phyloP scores from a whole-genome alignment of 2,329 filamentous ascomycete species.

The Pseudonectria buxi region DNA sequence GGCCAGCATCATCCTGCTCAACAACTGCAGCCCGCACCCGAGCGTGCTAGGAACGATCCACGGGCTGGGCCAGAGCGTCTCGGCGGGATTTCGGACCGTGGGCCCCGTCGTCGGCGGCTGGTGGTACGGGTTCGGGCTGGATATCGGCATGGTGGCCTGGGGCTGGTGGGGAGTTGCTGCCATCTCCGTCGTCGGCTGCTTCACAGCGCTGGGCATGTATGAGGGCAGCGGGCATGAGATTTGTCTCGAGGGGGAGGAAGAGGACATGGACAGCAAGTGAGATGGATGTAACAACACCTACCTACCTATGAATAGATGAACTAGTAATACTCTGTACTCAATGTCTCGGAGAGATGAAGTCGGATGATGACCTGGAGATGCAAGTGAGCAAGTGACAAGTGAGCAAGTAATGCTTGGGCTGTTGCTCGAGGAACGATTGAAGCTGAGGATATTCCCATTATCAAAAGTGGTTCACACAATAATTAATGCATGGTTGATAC shows the following conservation, averaged over 20 bases:
- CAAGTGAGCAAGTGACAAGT: too few relatives aligned
- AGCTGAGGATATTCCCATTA: too few relatives aligned
- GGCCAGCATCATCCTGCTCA: constrained; percentile 52
- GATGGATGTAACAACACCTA: neutral
- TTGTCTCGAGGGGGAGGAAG: constrained; percentile 41
- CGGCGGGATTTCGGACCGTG: constrained; percentile 42
- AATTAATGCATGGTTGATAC: too few relatives aligned
- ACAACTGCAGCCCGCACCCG: constrained; percentile 54
- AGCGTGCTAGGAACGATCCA: constrained; percentile 53
- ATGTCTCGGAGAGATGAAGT: too few relatives aligned
- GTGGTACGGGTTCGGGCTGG: constrained; percentile 40
- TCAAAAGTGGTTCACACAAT: too few relatives aligned
- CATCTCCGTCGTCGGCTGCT: constrained; percentile 50
- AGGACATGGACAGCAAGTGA: constrained; percentile 14
- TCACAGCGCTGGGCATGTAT: constrained; percentile 53
- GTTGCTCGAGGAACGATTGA: too few relatives aligned
- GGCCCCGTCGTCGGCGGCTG: constrained; percentile 44
- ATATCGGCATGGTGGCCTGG: constrained; percentile 39
- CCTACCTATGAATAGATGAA: too few relatives aligned
- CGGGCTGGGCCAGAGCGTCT: constrained; percentile 45
- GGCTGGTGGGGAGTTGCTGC: constrained; percentile 43
- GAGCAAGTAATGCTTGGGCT: too few relatives aligned
- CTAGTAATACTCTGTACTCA: too few relatives aligned
- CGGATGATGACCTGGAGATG: too few relatives aligned
- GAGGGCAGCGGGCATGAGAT: constrained; percentile 60